Evolutionary conservation across 164 flowering plant species (phyloP), one percentile per base, ranked within the genome.

Genomic region (Kingdonia uniflora): DNA sequence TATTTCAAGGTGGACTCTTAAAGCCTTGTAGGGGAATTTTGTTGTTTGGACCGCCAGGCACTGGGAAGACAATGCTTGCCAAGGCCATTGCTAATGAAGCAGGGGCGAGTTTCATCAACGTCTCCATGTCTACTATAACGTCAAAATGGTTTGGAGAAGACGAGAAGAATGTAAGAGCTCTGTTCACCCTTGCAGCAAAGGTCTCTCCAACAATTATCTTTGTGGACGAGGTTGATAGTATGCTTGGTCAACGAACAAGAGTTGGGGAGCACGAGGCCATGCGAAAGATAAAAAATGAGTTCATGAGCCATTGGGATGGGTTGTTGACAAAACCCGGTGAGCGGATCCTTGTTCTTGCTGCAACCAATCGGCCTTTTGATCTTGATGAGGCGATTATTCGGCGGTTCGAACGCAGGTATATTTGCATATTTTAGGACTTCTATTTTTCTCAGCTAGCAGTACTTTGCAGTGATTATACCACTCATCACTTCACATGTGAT

Each of bases 141-240:
- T 91, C 98, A 10, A 91, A 91, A 64, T 91, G 98, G 98, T 91
- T 91, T 64, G 98, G 98, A n/a, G 98, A 92, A 66, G 96, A 87
- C 67, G 98, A 92, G 71, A 92, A 88, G 70, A 92, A 87, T 59
- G 98, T 92, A 1, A 70, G 96, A 50, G 98, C 96, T 44, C 57
- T 92, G 54, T 92, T 91, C 69, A 80, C 87, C 39, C 71, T 91
- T 54, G 96, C 96, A 49, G 84, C 94, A 1, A 91, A 91, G 73
- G 98, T 91, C 6, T 79, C 98, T 11, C 98, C 96, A 23, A 87
- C 98, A 16, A 87, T 91, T 47, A 82, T 91, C 1, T 91, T 91
- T 64, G 96, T 91, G 20, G 98, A 91, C 48, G 96, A 91, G 60
- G 96, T 92, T 61, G 98, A 92, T 53, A 92, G 98, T 75, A 88